A percentile compares a stretch with the other conserved stretches of the same genome.
Evolutionary conservation across 805 yeast species (phyloP).

Genomic region (Saturnispora gosingensis): DNA sequence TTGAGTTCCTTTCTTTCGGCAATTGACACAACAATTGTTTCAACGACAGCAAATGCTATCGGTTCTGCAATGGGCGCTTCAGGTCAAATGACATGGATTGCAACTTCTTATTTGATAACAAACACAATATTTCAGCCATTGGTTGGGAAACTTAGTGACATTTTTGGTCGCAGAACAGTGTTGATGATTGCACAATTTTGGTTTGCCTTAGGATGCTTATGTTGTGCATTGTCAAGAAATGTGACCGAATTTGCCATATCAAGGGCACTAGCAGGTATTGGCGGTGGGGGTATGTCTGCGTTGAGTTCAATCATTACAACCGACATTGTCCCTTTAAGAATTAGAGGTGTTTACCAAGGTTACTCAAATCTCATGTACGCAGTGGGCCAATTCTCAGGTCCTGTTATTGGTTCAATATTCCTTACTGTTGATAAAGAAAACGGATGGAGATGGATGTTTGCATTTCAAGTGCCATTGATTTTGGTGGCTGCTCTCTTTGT

Average conservation of each 20-base stretch:
- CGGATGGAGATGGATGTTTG: constrained; percentile 40
- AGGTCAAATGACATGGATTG: constrained; percentile 55
- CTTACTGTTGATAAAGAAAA: constrained; percentile 24
- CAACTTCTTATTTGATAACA: constrained; percentile 59
- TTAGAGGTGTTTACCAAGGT: constrained; percentile 48
- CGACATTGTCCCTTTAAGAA: constrained; percentile 45
- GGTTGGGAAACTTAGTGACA: constrained; percentile 62
- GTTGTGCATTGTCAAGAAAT: constrained; percentile 33
- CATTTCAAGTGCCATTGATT: constrained; percentile 32
- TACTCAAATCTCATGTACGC: constrained; percentile 33
- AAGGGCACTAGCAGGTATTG: constrained; percentile 50
- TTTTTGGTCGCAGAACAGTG: constrained; percentile 44
- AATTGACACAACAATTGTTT: constrained; percentile 50
- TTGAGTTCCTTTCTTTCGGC: constrained; percentile 43
- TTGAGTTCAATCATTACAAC: constrained; percentile 43
- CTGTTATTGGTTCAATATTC: constrained; percentile 35
- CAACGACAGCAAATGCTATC: constrained; percentile 48
- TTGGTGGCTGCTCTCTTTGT: constrained; percentile 22
- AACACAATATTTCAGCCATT: constrained; percentile 68
- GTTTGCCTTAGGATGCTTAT: constrained; percentile 36
- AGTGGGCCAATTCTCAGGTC: constrained; percentile 35
- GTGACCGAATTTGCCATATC: constrained; percentile 39
- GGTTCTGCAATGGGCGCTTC: constrained; percentile 51
- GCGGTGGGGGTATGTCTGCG: constrained; percentile 48
- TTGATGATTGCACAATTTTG: constrained; percentile 35